Evolutionary conservation across 2,329 filamentous ascomycete species (phyloP).

Genomic region (Fusarium paranaense): DNA sequence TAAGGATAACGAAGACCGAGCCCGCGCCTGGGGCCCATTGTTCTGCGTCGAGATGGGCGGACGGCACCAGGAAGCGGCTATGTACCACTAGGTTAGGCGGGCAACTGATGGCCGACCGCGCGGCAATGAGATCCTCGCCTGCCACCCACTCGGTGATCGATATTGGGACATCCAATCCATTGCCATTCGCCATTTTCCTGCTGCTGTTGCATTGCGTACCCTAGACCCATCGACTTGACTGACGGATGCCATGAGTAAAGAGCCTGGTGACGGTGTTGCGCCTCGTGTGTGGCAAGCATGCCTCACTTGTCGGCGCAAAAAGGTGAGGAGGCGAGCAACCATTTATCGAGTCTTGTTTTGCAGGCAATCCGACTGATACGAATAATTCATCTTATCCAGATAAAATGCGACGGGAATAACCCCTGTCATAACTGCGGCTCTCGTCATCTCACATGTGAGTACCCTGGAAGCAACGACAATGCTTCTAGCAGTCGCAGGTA

Average conservation of each 20-base stretch:
- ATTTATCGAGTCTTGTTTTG: too few species aligned
- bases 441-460: conserved; percentile 10
- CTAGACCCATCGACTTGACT: neutral
- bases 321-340: neutral
- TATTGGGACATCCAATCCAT: neutral
- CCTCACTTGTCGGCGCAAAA: neutral
- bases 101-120: neutral
- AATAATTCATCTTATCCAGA: neutral
- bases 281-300: neutral
- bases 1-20: neutral
- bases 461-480: conserved; percentile 21
- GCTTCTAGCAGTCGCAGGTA: conserved; percentile 17
- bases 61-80: neutral
- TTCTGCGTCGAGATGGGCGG: neutral
- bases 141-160: neutral
- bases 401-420: conserved; percentile 22
- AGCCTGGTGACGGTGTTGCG: neutral
- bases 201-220: neutral
- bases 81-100: neutral
- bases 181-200: neutral
- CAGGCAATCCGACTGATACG: too few species aligned
- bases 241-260: neutral
- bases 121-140: neutral
- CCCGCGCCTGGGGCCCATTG: neutral
- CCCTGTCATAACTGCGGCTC: conserved; percentile 20